Base-by-base conservation (phyloP, 2,329 filamentous ascomycete genomes). In the Beauveria bassiana region DNA sequence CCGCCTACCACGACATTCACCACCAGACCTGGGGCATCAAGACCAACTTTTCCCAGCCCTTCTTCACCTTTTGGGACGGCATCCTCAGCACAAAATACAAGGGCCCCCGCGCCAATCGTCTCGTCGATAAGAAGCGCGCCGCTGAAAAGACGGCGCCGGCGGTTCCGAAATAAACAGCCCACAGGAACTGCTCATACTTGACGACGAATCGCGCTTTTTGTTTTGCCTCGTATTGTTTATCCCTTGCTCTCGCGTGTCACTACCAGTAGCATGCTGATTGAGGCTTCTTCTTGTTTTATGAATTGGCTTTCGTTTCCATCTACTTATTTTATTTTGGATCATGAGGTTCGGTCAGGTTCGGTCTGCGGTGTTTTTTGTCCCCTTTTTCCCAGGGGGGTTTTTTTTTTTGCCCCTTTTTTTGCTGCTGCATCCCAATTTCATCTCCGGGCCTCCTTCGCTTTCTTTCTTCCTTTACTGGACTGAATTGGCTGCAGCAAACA, bases 1-100 rank as follows among this genome's bases (percentile, higher is more conserved):
- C 95, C 28, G 88, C 87, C 42, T 99, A 98, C 75, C 95, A 99
- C 72, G 95, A 99, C 71, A 93, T 99, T 63, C 95, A 99, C 76
- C 95, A 99, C 77, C 95, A 99, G 77, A 96, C 90, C 75, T 98
- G 93, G 93, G 95, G 95, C 62, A 96, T 99, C 81, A 99, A 98
- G 83, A 90, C 88, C 66, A 96, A 96, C 77, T 96, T 91, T 74
- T 89, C 87, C 5, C 91, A 96, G 75, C 91, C 91, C 3, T 96
- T 93, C 78, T 97, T 98, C 77, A 97, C 90, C 53, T 92, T 97
- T 77, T 98, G 95, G 91, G 95, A 99, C 73, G 81, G 84, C 52
- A 71, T 92, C 31, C 79, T 96, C 24, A 86, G 87, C 57, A 99
- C 95, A 26, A 89, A 86, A 74, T 97, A 92, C 87, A 85, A 83